Evolutionary conservation across 2,329 filamentous ascomycete species (phyloP), one percentile per base, ranked within the genome.

Genomic region (Scleromitrula shiraiana): DNA sequence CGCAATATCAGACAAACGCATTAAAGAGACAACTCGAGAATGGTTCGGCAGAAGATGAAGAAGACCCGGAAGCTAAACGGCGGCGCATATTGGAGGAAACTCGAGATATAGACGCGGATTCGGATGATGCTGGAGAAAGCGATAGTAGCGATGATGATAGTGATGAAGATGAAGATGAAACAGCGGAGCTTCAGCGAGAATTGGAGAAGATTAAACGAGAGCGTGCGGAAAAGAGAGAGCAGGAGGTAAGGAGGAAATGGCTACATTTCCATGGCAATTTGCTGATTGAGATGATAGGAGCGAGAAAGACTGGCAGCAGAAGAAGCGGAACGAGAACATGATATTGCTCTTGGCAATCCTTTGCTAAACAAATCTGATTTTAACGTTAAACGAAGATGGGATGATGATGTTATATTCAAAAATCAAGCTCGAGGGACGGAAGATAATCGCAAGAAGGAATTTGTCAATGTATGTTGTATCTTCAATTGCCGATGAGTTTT

Each of bases 401-500:
- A 98, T 59, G 93, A 98, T 61, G 93, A 98, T 65, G 93, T 98
- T 10, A 90, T 98, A 2, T 98, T 98, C 71, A 97, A 95, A 73
- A 98, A 98, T 67, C 93, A 98, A 70, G 93, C 91, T 27, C 78
- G 93, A 50, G 93, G 91, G 7, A 95, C 90, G 0, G 91, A 97
- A 63, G 88, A 96, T 54, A 90, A 84, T 72, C 82, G 84, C 54
- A 89, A 85, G 72, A 94, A 91, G 72, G 90, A 95, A 68, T 98
- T 98, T 70, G 90, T 98, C 67, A 98, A 98, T 64, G 89, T 88
- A 66, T 70, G 82, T 71, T 23, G 7, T 41, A 53, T 26, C 38
- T 45, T 23, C 32, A 50, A 45, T 38, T n/a, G n/a, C n/a, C n/a
- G n/a, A n/a, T n/a, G n/a, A n/a, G 30, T 45, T 44, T 32, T 40